These are phyloP conservation scores for Rhodotorula sp. DNA, from an alignment of 1,284 basidiomycete genomes.

Conservation along the genomic window DNA sequence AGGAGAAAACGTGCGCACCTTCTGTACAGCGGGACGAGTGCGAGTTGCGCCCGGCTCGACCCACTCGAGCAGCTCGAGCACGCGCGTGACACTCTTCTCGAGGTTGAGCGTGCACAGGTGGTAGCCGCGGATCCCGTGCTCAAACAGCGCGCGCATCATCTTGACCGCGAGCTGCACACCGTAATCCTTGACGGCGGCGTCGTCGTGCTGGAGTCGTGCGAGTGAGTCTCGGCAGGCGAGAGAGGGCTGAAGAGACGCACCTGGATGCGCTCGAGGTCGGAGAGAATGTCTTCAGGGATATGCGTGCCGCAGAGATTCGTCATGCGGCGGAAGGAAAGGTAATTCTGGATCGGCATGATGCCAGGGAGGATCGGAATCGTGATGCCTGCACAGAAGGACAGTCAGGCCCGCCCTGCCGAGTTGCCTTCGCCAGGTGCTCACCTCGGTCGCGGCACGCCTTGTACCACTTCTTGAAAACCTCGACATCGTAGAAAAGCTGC, in stretches of 20 bases:
- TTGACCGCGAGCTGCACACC: conserved; percentile 50
- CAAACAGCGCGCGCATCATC: conserved; percentile 51
- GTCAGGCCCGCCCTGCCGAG: neutral
- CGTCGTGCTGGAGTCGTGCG: conserved; percentile 42
- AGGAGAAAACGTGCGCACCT: too few species aligned
- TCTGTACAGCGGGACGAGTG: neutral
- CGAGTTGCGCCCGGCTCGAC: conserved; percentile 25
- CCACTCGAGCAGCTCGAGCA: conserved; percentile 80
- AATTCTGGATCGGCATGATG: conserved; percentile 96
- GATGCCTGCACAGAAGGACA: conserved; percentile 59
- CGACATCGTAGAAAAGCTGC: conserved; percentile 92
- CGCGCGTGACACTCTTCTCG: conserved; percentile 90
- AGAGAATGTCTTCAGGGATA: conserved; percentile 78
- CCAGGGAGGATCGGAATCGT: conserved; percentile 92
- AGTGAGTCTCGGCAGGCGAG: conserved; percentile 42
- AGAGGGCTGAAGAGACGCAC: conserved; percentile 49
- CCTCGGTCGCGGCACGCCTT: conserved; percentile 70
- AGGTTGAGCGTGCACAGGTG: conserved; percentile 98
- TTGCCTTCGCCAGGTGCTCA: neutral
- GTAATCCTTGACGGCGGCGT: conserved; percentile 51
- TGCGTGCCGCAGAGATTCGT: conserved; percentile 81
- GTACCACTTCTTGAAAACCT: conserved; percentile 83
- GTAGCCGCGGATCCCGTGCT: conserved; percentile 72
- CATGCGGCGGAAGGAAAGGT: conserved; percentile 92
- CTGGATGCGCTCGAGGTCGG: conserved; percentile 83